Evolutionary conservation across 306 rosid genomes (phyloP).

Genomic region (Trifolium fragiferum): DNA sequence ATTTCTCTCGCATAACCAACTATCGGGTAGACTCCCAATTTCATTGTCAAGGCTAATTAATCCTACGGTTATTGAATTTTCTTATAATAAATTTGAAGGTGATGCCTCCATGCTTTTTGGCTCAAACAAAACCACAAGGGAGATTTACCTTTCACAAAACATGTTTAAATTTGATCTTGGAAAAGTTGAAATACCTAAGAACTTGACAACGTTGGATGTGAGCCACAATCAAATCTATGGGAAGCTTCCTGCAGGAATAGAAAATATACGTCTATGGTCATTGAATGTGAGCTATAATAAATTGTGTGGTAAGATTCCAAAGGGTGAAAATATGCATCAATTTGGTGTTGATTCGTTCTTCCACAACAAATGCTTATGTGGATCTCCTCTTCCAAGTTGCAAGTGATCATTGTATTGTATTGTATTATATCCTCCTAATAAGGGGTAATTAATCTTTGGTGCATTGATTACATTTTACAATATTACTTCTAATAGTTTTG

Average conservation of each 20-base stretch:
- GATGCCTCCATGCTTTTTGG: constrained; percentile 61
- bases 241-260: constrained; percentile 41
- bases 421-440: neutral
- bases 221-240: constrained; percentile 56
- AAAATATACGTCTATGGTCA: constrained; percentile 27
- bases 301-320: constrained; percentile 61
- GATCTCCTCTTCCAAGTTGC: constrained; percentile 58
- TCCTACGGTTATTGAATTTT: constrained; percentile 36
- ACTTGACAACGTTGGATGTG: constrained; percentile 44
- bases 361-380: constrained; percentile 53
- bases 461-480: neutral
- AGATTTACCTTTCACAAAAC: constrained; percentile 50
- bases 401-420: constrained; percentile 19
- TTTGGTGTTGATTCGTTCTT: constrained; percentile 3
- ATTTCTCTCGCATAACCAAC: constrained; percentile 55
- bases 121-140: constrained; percentile 22
- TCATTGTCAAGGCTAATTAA: constrained; percentile 40
- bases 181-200: constrained; percentile 41
- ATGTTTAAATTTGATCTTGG: constrained; percentile 47
- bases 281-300: constrained; percentile 65
- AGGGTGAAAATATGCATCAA: constrained; percentile 45
- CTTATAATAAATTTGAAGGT: constrained; percentile 59
- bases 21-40: constrained; percentile 52
- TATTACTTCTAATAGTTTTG: neutral
- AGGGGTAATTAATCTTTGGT: neutral